Base-by-base conservation (phyloP, 306 rosid species). In the Castanea mollissima region DNA sequence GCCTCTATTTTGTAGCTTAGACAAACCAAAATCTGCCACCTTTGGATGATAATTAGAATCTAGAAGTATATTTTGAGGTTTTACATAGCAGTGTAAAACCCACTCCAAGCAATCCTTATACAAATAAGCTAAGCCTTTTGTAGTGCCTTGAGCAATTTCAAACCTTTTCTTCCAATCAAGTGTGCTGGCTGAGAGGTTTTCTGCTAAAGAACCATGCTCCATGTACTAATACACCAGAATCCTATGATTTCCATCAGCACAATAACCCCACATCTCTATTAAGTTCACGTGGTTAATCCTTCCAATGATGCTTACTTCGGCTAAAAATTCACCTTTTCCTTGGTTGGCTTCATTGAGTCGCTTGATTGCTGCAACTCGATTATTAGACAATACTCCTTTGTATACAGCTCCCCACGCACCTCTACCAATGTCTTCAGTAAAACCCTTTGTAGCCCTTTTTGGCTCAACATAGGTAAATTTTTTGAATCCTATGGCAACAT, bases 61-160 rank as follows among this genome's bases (percentile, higher is more conserved):
- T 5, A 92, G 49, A 5, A 92, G 89, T 74, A 90, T 88, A 64
- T 92, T 92, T 6, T 88, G 89, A 73, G 93, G 94, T 86, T 88
- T 92, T 31, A 88, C 90, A 49, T 92, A 94, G 25, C 91, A 92
- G 20, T 90, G 97, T n/a, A 92, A 75, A 74, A 89, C 82, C 93
- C 96, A 91, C 75, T 91, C 94, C 77, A 86, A 84, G 76, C 96
- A 91, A 68, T 86, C 93, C 2, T 91, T 91, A 51, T 91, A 91
- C 18, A 91, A n/a, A 86, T 91, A 91, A 71, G 89, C 85, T 14
- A 91, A 79, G 5, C 90, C 93, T 63, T 64, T 91, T 16, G 90
- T 89, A 0, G 83, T 87, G 13, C 96, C 91, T 2, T 87, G n/a
- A 7, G 93, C 91, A 71, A 89, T 87, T 11, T 87, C 57, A 71